phyloP scores from a whole-genome alignment of 768 basidiomycete species.

The Boletus huronensis region DNA sequence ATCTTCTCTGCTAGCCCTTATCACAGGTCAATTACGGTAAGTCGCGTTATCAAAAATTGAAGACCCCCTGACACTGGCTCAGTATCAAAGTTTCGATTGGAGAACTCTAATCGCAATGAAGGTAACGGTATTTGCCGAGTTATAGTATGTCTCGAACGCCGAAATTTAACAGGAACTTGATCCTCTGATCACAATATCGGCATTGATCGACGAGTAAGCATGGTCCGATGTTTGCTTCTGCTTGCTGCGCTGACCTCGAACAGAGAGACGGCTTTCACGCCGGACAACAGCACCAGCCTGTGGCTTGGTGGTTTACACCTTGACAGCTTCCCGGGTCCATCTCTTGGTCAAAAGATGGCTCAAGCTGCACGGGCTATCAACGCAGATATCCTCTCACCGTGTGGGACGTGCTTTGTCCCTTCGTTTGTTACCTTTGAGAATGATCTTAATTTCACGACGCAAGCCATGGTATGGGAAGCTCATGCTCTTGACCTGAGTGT shows the following conservation, averaged over 20 bases:
- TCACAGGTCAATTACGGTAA: conserved; percentile 57
- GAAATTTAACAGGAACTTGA: conserved; percentile 46
- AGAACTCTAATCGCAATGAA: conserved; percentile 71
- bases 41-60: conserved; percentile 15
- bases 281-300: conserved; percentile 46
- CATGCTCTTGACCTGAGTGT: conserved; percentile 61
- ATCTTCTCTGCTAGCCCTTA: conserved; percentile 60
- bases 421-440: conserved; percentile 41
- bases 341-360: conserved; percentile 55
- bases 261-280: conserved; percentile 40
- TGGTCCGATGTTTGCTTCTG: background rate
- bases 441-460: conserved; percentile 58
- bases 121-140: conserved; percentile 28
- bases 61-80: background rate
- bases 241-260: background rate
- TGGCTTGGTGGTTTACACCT: conserved; percentile 72
- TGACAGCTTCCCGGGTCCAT: conserved; percentile 59
- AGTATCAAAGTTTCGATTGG: conserved; percentile 87
- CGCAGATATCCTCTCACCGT: conserved; percentile 65
- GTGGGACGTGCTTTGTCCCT: conserved; percentile 40
- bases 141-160: background rate
- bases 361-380: conserved; percentile 64
- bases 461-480: conserved; percentile 63
- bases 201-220: conserved; percentile 61
- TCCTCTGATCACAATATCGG: conserved; percentile 53